Percentiles rank a stretch among this genome's conserved stretches.
phyloP scores from a whole-genome alignment of 495 filamentous ascomycete species.

The Penicillium simplicissimum region DNA sequence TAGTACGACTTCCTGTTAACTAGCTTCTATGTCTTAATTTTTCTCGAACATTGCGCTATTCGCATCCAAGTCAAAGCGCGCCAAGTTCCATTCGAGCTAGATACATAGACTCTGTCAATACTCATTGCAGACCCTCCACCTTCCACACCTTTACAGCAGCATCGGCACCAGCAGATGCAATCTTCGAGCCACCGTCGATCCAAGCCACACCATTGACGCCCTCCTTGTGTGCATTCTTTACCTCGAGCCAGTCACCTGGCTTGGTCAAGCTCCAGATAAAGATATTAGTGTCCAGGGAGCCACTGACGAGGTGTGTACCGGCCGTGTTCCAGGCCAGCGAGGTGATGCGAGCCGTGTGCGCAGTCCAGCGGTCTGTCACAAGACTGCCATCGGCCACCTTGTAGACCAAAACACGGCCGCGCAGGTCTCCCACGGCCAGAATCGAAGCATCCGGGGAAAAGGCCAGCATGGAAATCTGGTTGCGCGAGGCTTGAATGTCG shows the following conservation, averaged over 20 bases:
- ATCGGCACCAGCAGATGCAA: conserved; percentile 82
- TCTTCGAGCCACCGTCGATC: conserved; percentile 66
- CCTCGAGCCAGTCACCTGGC: conserved; percentile 77
- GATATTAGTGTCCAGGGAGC: conserved; percentile 84
- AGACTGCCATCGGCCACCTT: conserved; percentile 47
- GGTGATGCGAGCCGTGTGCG: conserved; percentile 85
- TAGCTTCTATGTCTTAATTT: background rate
- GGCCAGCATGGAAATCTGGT: conserved; percentile 57
- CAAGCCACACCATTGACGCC: conserved; percentile 88
- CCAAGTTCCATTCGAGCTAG: background rate
- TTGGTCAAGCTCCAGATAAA: conserved; percentile 87
- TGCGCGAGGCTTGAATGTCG: conserved; percentile 43
- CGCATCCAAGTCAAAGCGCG: background rate
- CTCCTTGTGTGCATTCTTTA: conserved; percentile 87
- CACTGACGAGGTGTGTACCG: conserved; percentile 78
- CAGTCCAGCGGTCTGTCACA: conserved; percentile 75
- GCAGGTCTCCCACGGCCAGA: conserved; percentile 79
- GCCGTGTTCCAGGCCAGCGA: conserved; percentile 77
- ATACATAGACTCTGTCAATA: background rate
- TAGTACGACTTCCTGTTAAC: background rate
- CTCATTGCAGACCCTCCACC: conserved; percentile 62
- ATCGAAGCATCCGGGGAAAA: conserved; percentile 75
- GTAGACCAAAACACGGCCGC: conserved; percentile 83
- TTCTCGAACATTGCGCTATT: background rate
- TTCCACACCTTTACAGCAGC: conserved; percentile 89